A percentile compares a stretch with the other conserved stretches of the same genome.
Evolutionary conservation across 192 early-diverging fungal species (phyloP).

Genomic region (Coemansia sp.): DNA sequence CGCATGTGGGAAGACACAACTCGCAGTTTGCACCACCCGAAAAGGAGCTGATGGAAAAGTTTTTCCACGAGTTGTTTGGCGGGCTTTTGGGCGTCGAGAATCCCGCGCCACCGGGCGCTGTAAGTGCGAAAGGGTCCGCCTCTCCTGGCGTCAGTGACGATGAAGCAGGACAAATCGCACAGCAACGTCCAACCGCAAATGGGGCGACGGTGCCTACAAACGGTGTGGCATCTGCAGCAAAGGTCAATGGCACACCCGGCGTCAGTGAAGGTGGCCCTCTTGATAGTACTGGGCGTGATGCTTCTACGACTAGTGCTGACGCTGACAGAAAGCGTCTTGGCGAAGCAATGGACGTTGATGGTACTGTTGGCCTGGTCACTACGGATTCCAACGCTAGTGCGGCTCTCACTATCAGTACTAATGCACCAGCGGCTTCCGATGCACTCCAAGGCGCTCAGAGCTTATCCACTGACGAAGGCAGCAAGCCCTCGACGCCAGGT

Average conservation of each 20-base stretch:
- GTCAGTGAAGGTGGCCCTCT: neutral
- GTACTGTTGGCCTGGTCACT: neutral
- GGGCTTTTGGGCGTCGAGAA: slow-evolving; percentile 46
- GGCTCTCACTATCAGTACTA: neutral
- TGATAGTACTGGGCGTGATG: neutral
- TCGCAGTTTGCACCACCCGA: slow-evolving; percentile 60
- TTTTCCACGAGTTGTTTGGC: slow-evolving; percentile 73
- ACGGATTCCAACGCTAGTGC: neutral
- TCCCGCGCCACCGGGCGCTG: neutral
- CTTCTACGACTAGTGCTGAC: neutral
- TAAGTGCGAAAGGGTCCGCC: neutral
- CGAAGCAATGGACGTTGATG: slow-evolving; percentile 3
- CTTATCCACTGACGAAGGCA: slow-evolving; percentile 14
- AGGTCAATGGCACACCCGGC: neutral
- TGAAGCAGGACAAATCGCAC: neutral
- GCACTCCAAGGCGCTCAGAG: neutral
- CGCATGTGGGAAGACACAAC: slow-evolving; percentile 65
- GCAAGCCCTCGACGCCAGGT: slow-evolving; percentile 54
- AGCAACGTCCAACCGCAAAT: neutral
- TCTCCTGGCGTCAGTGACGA: neutral
- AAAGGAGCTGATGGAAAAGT: slow-evolving; percentile 72
- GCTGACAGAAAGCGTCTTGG: neutral
- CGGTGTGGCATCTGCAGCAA: neutral
- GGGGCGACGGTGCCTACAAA: slow-evolving; percentile 10
- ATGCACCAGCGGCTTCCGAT: neutral